Base-by-base conservation (phyloP, 345 rosid species). In the Kandelia obovata region DNA sequence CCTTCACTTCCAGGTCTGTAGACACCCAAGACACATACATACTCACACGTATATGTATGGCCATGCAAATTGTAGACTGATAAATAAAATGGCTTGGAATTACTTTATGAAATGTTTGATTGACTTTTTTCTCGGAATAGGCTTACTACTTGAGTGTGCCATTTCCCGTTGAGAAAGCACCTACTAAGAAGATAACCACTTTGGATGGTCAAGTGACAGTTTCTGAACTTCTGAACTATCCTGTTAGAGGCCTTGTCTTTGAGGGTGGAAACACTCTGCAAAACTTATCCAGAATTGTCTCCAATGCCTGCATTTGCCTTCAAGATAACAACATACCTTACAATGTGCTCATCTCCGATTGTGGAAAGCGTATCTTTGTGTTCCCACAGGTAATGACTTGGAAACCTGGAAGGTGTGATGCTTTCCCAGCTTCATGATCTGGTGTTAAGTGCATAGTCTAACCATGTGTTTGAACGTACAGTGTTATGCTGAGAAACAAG, bases 401-500 rank as follows among this genome's bases (percentile, higher is more conserved):
- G 62, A 58, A 65, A 32, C 47, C 20, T 20, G 61, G 16, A 53
- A n/a, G 23, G 28, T 2, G 23, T 39, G 17, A 47, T 30, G 53
- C 7, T 71, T 43, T 30, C 37, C 28, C 39, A 68, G 37, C 46
- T 39, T 19, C 32, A 26, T 58, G 69, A 26, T 62, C 57, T 49
- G 13, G 6, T 32, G 9, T 8, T 27, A 70, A 32, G 23, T 20
- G 61, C 61, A 16, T 23, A 19, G 20, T 21, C 52, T n/a, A 16
- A 28, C 47, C n/a, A 10, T 6, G 8, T 58, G 62, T n/a, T 15
- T 16, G 66, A 65, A 43, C 65, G 63, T 51, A 47, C 86, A 95
- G 97, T 90, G 99, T 71, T 95, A 92, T 66, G 96, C 97, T 7
- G 99, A 92, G 91, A 95, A 90, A 71, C 97, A 92, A 75, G 99